Conservation (phyloP, 2,329 filamentous ascomycete species). For the Dactylellina drechsleri region DNA sequence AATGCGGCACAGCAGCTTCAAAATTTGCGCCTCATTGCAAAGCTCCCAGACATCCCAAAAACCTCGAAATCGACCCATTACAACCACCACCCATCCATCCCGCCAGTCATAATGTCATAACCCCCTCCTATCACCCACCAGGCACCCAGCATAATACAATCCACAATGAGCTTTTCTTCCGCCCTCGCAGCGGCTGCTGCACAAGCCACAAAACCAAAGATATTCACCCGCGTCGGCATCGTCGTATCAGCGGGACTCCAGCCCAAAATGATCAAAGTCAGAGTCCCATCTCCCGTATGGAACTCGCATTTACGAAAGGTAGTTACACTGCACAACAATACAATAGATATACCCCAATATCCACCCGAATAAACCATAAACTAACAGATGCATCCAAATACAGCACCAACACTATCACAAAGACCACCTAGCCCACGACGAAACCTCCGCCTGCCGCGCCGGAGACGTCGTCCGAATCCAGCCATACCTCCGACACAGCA, state of each 20-base stretch:
- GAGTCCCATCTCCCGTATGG: constrained; percentile 76
- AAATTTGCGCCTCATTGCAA: constrained; percentile 23
- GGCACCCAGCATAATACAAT: background rate
- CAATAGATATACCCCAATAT: background rate
- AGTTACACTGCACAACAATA: background rate
- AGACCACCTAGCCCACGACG: constrained; percentile 80
- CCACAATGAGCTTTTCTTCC: background rate
- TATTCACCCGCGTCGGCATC: constrained; percentile 65
- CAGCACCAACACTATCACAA: constrained; percentile 73
- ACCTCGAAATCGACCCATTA: background rate
- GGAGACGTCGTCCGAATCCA: constrained; percentile 80
- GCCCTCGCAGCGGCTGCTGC: constrained; percentile 14
- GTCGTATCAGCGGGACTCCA: constrained; percentile 82
- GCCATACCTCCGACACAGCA: constrained; percentile 73
- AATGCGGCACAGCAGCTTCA: constrained; percentile 35
- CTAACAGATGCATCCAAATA: no score
- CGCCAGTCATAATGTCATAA: constrained; percentile 31
- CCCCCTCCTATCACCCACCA: background rate
- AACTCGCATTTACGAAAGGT: constrained; percentile 77
- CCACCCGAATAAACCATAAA: background rate
- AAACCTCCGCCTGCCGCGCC: constrained; percentile 75
- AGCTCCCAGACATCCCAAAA: constrained; percentile 3
- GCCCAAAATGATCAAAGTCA: constrained; percentile 81
- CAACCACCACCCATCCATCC: background rate
- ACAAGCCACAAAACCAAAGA: constrained; percentile 16